phyloP scores from a whole-genome alignment of 129 eudicot genomes.

The Flaveria bidentis region DNA sequence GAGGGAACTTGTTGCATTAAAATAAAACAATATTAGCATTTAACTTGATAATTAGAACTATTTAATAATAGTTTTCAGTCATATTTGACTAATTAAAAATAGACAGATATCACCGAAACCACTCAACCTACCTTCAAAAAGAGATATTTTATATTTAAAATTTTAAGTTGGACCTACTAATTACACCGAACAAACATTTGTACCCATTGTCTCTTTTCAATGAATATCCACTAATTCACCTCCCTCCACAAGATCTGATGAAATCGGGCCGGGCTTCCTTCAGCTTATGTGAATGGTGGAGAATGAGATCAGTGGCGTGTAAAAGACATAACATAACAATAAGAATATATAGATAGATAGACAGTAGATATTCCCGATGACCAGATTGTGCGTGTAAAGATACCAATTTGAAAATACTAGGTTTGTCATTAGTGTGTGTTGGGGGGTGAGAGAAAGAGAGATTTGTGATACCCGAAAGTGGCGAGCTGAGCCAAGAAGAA shows the following conservation, averaged over 20 bases:
- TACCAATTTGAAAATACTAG: constrained; percentile 3
- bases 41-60: too few relatives aligned
- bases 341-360: not conserved
- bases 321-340: not conserved
- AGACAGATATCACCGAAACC: too few relatives aligned
- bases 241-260: not conserved
- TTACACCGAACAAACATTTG: not conserved
- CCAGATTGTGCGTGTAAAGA: constrained; percentile 7
- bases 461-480: constrained; percentile 75
- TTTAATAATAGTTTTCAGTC: too few relatives aligned
- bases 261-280: not conserved
- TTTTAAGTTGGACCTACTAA: constrained; percentile 8
- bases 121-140: not conserved
- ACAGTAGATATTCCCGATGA: not conserved
- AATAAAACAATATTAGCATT: too few relatives aligned
- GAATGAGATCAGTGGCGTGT: not conserved
- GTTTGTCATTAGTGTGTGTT: not conserved
- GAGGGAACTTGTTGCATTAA: too few relatives aligned
- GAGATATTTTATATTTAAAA: not conserved
- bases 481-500: constrained; percentile 94
- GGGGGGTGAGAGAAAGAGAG: not conserved
- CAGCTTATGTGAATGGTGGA: too few relatives aligned
- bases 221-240: constrained; percentile 11
- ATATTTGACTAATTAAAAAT: too few relatives aligned
- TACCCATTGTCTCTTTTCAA: not conserved